Conservation (phyloP, 495 filamentous ascomycete genomes). For the Neurospora hispaniola region DNA sequence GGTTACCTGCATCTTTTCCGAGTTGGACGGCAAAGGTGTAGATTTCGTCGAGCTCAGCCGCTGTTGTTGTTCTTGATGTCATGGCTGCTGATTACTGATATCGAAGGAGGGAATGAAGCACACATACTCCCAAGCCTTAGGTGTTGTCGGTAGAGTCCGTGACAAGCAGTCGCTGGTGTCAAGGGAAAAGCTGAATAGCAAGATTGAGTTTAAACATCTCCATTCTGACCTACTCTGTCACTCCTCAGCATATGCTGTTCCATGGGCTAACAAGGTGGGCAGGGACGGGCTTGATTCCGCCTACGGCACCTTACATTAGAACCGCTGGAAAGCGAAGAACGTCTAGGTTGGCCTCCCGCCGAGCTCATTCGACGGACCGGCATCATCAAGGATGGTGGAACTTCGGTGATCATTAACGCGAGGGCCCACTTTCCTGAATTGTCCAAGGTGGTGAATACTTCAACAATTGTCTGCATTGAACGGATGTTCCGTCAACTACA, state of each 20-base stretch:
- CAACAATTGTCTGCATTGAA: not conserved
- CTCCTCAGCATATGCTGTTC: not conserved
- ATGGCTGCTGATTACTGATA: not conserved
- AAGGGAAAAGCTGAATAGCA: not conserved
- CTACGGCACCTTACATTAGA: not conserved
- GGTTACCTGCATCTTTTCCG: conserved; percentile 50
- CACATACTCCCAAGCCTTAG: not conserved
- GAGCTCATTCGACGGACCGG: not conserved
- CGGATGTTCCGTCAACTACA: not conserved
- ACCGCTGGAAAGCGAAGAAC: not conserved
- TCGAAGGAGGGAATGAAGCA: not conserved
- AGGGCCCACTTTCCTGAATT: not conserved
- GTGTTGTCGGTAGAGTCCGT: not conserved
- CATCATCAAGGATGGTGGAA: not conserved
- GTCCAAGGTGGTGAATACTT: not conserved
- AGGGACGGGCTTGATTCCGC: not conserved
- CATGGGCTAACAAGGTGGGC: not conserved
- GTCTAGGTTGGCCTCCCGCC: not conserved
- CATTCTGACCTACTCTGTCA: not conserved
- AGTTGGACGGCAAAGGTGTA: conserved; percentile 56
- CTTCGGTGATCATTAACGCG: not conserved
- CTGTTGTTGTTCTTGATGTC: not conserved
- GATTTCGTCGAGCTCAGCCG: conserved; percentile 42
- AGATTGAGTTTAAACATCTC: not conserved
- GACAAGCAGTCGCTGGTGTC: not conserved